A percentile compares a stretch with the other conserved stretches of the same genome.
These are phyloP conservation scores for Mycena filopes DNA, from an alignment of 768 basidiomycete species.

Conservation along the genomic window DNA sequence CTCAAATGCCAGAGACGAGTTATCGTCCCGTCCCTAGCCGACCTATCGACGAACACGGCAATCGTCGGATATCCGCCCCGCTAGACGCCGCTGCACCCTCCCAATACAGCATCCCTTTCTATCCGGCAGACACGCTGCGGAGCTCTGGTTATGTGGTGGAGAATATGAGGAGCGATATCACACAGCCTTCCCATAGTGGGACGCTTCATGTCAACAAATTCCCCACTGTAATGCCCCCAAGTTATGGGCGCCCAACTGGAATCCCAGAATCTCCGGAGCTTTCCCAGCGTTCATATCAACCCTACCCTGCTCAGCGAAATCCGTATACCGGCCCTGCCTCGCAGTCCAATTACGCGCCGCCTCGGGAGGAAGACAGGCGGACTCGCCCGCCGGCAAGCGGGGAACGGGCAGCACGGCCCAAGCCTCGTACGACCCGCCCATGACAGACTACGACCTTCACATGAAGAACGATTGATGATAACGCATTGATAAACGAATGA, in stretches of 20 bases:
- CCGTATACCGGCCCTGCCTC: neutral
- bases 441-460: neutral
- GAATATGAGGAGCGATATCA: slow-evolving; percentile 30
- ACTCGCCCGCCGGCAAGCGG: neutral
- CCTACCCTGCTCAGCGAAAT: neutral
- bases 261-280: slow-evolving; percentile 7
- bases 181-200: slow-evolving; percentile 30
- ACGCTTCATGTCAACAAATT: slow-evolving; percentile 23
- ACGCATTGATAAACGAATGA: slow-evolving; percentile 23
- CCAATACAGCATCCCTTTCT: slow-evolving; percentile 2
- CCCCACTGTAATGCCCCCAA: slow-evolving; percentile 23
- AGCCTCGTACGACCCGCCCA: slow-evolving; percentile 9
- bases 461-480: slow-evolving; percentile 17
- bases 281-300: slow-evolving; percentile 10
- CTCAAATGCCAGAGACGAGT: slow-evolving; percentile 26
- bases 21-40: slow-evolving; percentile 14
- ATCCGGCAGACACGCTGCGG: slow-evolving; percentile 25
- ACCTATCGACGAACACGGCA: neutral
- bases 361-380: slow-evolving; percentile 1
- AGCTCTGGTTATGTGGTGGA: slow-evolving; percentile 24
- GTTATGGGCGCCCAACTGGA: neutral
- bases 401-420: neutral
- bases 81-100: slow-evolving; percentile 8
- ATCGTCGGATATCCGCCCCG: slow-evolving; percentile 20
- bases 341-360: neutral